A percentile compares a stretch with the other conserved stretches of the same genome.
phyloP scores from a whole-genome alignment of 106 monocot genomes.

The Allium cepa region DNA sequence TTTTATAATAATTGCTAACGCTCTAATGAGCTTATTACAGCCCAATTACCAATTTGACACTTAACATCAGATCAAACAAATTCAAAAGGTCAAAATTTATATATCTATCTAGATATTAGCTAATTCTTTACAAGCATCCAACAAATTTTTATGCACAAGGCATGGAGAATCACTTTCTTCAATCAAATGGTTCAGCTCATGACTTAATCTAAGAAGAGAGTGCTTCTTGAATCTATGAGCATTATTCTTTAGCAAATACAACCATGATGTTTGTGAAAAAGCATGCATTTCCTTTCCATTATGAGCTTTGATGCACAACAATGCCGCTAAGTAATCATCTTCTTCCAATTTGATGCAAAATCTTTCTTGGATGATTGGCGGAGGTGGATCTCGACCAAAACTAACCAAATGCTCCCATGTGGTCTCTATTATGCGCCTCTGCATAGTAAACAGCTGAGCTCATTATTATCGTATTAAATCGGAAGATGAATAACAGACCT shows the following conservation, averaged over 20 bases:
- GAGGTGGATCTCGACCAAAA: slow-evolving; percentile 44
- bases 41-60: too few species aligned
- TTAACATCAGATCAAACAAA: too few species aligned
- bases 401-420: slow-evolving; percentile 62
- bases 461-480: not conserved
- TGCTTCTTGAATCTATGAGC: slow-evolving; percentile 22
- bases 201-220: slow-evolving; percentile 21
- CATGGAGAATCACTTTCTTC: slow-evolving; percentile 11
- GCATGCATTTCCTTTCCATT: slow-evolving; percentile 22
- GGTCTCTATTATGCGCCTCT: slow-evolving; percentile 54
- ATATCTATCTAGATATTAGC: not conserved
- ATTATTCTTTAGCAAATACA: slow-evolving; percentile 40
- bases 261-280: slow-evolving; percentile 57
- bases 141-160: slow-evolving; percentile 36
- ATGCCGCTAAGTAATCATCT: slow-evolving; percentile 27
- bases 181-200: slow-evolving; percentile 21
- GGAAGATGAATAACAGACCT: not conserved
- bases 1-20: too few species aligned
- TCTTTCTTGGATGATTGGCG: slow-evolving; percentile 76
- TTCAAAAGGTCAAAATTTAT: too few species aligned
- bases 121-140: slow-evolving; percentile 47
- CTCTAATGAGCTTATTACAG: too few species aligned
- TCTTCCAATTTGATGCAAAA: slow-evolving; percentile 60
- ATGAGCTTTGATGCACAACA: slow-evolving; percentile 45
- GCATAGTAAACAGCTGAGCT: slow-evolving; percentile 3